Evolutionary conservation across 2,329 filamentous ascomycete genomes (phyloP).

Genomic region (Coniella lustricola): DNA sequence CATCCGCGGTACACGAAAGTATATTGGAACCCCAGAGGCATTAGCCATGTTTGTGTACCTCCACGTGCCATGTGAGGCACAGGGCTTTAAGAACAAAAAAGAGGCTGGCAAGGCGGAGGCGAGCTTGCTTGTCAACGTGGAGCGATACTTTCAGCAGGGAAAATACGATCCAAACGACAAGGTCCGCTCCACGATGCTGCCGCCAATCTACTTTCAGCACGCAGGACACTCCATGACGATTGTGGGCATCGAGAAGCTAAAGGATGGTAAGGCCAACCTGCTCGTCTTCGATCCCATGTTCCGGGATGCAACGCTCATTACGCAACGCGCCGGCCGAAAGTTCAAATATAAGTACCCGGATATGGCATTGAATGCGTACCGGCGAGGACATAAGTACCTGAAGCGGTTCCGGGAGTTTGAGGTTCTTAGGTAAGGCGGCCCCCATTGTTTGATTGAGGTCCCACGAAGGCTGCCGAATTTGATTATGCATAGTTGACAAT

Average conservation of each 20-base stretch:
- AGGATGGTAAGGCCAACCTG: constrained; percentile 58
- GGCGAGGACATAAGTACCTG: constrained; percentile 62
- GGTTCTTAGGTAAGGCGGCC: constrained; percentile 54
- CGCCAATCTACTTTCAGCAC: constrained; percentile 88
- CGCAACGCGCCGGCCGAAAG: constrained; percentile 45
- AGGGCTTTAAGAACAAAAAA: constrained; percentile 47
- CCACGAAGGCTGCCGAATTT: no score
- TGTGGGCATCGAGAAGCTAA: constrained; percentile 68
- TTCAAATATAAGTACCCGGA: constrained; percentile 41
- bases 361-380: constrained; percentile 62
- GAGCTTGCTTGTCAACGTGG: constrained; percentile 59
- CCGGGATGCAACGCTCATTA: constrained; percentile 58
- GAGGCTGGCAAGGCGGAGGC: constrained; percentile 38
- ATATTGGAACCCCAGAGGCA: constrained; percentile 90
- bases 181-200: constrained; percentile 63
- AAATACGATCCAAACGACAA: constrained; percentile 45
- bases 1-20: constrained; percentile 82
- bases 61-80: constrained; percentile 60
- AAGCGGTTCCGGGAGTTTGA: constrained; percentile 72
- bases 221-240: constrained; percentile 87
- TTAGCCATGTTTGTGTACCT: constrained; percentile 70
- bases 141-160: constrained; percentile 65
- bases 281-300: constrained; percentile 87
- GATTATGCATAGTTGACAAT: not conserved
- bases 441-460: not conserved